A percentile compares a stretch with the other conserved stretches of the same genome.
These are phyloP conservation scores for Tulasnella sp. DNA, from an alignment of 768 basidiomycete species.

Conservation along the genomic window DNA sequence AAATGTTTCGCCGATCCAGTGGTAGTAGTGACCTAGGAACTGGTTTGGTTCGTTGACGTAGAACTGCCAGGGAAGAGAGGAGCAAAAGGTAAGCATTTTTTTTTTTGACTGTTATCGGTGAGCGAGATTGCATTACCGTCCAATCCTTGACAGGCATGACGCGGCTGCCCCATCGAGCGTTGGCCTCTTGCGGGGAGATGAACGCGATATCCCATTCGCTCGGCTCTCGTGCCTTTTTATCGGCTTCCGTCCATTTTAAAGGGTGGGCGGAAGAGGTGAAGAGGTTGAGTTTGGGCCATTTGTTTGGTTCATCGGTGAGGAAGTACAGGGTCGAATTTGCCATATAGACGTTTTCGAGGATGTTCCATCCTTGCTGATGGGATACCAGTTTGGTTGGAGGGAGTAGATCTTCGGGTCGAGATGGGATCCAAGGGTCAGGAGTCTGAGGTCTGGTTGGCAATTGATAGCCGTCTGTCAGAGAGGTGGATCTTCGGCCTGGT, in stretches of 20 bases:
- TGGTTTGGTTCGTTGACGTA: slow-evolving; percentile 75
- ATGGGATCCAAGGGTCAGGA: neutral
- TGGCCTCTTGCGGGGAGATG: slow-evolving; percentile 58
- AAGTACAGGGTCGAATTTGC: slow-evolving; percentile 48
- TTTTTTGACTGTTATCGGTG: no score
- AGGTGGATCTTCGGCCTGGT: neutral
- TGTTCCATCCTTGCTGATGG: slow-evolving; percentile 52
- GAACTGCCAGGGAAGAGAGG: slow-evolving; percentile 71
- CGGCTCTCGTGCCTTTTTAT: slow-evolving; percentile 63
- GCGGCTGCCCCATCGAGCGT: slow-evolving; percentile 55
- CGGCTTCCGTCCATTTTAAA: slow-evolving; percentile 58
- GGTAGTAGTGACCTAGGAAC: slow-evolving; percentile 84
- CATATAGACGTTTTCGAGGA: slow-evolving; percentile 39
- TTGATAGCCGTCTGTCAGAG: neutral
- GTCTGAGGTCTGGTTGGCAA: neutral
- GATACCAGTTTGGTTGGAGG: slow-evolving; percentile 55
- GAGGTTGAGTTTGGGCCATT: slow-evolving; percentile 43
- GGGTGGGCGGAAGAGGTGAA: slow-evolving; percentile 36
- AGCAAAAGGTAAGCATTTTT: neutral
- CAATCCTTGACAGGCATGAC: slow-evolving; percentile 54
- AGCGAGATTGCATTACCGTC: slow-evolving; percentile 46
- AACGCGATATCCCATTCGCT: slow-evolving; percentile 58
- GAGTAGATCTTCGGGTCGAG: neutral
- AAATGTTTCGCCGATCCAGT: slow-evolving; percentile 78
- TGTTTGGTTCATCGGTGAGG: slow-evolving; percentile 45